These are phyloP conservation scores for Suillus paluster DNA, from an alignment of 768 basidiomycete species.

Conservation along the genomic window DNA sequence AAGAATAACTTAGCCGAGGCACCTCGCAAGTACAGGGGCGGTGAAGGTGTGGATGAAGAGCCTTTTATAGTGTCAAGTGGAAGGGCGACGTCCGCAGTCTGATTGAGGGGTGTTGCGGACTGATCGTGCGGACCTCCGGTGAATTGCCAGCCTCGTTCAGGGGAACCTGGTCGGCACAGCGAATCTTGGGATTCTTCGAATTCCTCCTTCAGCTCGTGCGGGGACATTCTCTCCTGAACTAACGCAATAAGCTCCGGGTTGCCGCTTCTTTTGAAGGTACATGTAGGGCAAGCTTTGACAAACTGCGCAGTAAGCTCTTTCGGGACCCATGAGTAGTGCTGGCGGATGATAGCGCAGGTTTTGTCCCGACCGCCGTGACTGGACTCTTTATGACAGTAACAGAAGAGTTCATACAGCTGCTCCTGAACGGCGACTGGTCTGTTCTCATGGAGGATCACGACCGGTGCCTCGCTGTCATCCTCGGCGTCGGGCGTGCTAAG, in stretches of 20 bases:
- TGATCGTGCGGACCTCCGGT: conserved; percentile 34
- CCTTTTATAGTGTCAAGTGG: not conserved
- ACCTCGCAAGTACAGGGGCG: not conserved
- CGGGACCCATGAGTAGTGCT: conserved; percentile 82
- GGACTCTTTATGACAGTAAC: conserved; percentile 67
- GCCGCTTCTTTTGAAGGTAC: conserved; percentile 51
- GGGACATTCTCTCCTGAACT: conserved; percentile 4
- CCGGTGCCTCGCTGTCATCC: conserved; percentile 19
- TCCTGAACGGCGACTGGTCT: conserved; percentile 78
- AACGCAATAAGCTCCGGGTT: conserved; percentile 25
- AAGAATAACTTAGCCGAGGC: not conserved
- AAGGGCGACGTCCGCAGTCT: not conserved
- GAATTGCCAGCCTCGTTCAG: conserved; percentile 19
- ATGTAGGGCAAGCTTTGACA: conserved; percentile 80
- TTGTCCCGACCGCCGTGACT: conserved; percentile 82
- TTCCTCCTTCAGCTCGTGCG: not conserved
- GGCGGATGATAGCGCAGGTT: conserved; percentile 67
- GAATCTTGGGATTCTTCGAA: not conserved
- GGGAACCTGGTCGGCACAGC: not conserved
- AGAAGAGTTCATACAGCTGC: conserved; percentile 78
- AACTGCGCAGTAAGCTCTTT: conserved; percentile 83
- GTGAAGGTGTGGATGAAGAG: not conserved
- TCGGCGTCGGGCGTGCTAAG: conserved; percentile 39
- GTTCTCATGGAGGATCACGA: conserved; percentile 71
- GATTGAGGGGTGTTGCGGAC: not conserved